Percentiles rank a stretch among this genome's conserved stretches.
Evolutionary conservation across 2,329 filamentous ascomycete genomes (phyloP).

Genomic region (Fusarium subglutinans): DNA sequence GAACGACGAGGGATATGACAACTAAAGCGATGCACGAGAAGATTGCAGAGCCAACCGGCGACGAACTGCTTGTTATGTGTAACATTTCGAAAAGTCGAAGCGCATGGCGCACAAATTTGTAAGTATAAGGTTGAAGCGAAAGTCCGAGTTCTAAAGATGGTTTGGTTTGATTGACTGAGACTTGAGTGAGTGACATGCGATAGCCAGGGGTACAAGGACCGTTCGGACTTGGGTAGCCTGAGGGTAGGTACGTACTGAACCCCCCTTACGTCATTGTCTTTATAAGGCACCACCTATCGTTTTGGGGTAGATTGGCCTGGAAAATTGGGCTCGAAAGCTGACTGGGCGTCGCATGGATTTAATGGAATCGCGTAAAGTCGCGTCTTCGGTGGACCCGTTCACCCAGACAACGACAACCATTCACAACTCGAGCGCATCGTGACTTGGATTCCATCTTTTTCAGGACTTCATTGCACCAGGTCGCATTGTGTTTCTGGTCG

Average conservation of each 20-base stretch:
- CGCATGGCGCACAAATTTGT: slow-evolving; percentile 43
- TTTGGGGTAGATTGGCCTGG: slow-evolving; percentile 13
- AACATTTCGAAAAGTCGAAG: slow-evolving; percentile 55
- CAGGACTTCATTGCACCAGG: background rate
- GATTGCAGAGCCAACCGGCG: slow-evolving; percentile 79
- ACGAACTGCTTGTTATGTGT: slow-evolving; percentile 61
- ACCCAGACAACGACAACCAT: slow-evolving; percentile 18
- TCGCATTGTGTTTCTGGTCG: background rate
- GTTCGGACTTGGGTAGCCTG: slow-evolving; percentile 10
- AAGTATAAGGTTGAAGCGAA: slow-evolving; percentile 33
- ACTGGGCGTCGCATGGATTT: slow-evolving; percentile 8
- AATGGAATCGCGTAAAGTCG: slow-evolving; percentile 36
- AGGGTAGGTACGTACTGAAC: slow-evolving; percentile 21
- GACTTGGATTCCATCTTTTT: background rate
- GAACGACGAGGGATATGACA: slow-evolving; percentile 77
- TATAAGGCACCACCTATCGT: background rate
- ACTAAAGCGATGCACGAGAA: slow-evolving; percentile 80
- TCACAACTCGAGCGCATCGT: slow-evolving; percentile 14
- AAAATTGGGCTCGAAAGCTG: slow-evolving; percentile 21
- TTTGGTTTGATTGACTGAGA: slow-evolving; percentile 19
- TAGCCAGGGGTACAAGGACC: slow-evolving; percentile 40
- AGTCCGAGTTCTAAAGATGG: background rate
- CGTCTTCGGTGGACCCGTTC: slow-evolving; percentile 17
- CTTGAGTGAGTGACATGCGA: slow-evolving; percentile 19
- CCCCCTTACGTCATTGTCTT: slow-evolving; percentile 36